Conservation (phyloP, 768 basidiomycete species). For the Daedaleopsis nitida region DNA sequence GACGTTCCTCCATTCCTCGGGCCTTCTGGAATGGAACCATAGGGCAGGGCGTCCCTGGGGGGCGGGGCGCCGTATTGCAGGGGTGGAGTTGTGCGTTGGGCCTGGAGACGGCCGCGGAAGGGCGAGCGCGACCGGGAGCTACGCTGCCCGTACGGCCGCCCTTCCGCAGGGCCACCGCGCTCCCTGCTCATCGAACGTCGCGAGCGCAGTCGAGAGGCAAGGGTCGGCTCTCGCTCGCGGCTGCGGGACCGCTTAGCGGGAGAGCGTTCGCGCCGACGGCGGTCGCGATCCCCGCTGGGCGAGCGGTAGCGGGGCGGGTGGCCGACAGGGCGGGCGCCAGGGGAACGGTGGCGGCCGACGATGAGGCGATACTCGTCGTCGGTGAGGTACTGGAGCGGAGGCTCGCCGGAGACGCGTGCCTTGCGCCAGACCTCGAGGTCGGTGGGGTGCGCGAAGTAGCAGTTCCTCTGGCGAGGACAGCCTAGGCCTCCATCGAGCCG, state of each 20-base stretch:
- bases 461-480: slow-evolving; percentile 9
- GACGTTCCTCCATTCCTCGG: not conserved
- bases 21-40: slow-evolving; percentile 6
- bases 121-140: slow-evolving; percentile 18
- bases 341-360: slow-evolving; percentile 14
- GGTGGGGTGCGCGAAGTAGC: slow-evolving; percentile 19
- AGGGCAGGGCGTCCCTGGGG: not conserved
- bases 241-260: slow-evolving; percentile 1
- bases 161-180: not conserved
- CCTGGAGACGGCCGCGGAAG: not conserved
- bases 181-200: slow-evolving; percentile 10
- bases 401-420: slow-evolving; percentile 13
- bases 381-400: slow-evolving; percentile 15
- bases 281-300: not conserved
- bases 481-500: slow-evolving; percentile 16
- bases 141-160: slow-evolving; percentile 5
- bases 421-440: slow-evolving; percentile 13
- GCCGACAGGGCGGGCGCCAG: not conserved
- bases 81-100: slow-evolving; percentile 1
- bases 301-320: slow-evolving; percentile 12
- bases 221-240: slow-evolving; percentile 7
- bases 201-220: slow-evolving; percentile 9
- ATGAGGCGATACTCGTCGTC: slow-evolving; percentile 18
- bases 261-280: not conserved
- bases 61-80: not conserved